Conservation (phyloP, 495 filamentous ascomycete species). For the Hypoxylon rickii region DNA sequence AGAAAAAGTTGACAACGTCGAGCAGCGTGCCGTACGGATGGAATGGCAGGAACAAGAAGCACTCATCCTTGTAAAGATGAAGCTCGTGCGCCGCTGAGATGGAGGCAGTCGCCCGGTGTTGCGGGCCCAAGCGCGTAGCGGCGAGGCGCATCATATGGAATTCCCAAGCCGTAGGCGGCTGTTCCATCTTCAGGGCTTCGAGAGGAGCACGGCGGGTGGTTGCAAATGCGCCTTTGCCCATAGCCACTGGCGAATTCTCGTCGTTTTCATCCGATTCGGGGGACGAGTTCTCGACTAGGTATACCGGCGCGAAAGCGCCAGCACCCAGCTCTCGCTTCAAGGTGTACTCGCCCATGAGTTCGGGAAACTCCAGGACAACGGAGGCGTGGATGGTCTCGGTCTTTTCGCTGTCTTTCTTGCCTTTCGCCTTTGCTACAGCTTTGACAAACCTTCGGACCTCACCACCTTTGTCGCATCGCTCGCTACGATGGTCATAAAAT, state of each 20-base stretch:
- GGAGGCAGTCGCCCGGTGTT: constrained; percentile 69
- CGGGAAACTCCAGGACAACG: constrained; percentile 71
- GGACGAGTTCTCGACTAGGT: constrained; percentile 74
- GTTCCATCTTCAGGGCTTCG: constrained; percentile 92
- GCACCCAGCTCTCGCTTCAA: constrained; percentile 87
- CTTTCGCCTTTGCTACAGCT: constrained; percentile 62
- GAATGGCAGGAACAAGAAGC: constrained; percentile 84
- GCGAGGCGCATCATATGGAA: constrained; percentile 92
- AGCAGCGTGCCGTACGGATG: constrained; percentile 89
- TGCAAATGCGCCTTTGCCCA: constrained; percentile 53
- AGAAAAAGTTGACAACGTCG: constrained; percentile 86
- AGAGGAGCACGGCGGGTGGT: constrained; percentile 56
- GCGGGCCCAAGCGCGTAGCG: constrained; percentile 69
- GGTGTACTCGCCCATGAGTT: constrained; percentile 65
- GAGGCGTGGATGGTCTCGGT: constrained; percentile 57
- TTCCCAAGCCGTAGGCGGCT: constrained; percentile 86
- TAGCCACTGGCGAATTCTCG: constrained; percentile 53
- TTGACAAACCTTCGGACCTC: constrained; percentile 84
- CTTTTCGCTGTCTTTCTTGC: constrained; percentile 63
- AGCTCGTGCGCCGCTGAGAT: constrained; percentile 82
- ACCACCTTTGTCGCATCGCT: constrained; percentile 61
- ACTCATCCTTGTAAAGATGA: constrained; percentile 83
- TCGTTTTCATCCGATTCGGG: constrained; percentile 49
- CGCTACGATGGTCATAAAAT: constrained; percentile 68
- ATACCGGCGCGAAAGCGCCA: constrained; percentile 93